phyloP scores from a whole-genome alignment of 805 yeast genomes.

The Priceomyces haplophilus region DNA sequence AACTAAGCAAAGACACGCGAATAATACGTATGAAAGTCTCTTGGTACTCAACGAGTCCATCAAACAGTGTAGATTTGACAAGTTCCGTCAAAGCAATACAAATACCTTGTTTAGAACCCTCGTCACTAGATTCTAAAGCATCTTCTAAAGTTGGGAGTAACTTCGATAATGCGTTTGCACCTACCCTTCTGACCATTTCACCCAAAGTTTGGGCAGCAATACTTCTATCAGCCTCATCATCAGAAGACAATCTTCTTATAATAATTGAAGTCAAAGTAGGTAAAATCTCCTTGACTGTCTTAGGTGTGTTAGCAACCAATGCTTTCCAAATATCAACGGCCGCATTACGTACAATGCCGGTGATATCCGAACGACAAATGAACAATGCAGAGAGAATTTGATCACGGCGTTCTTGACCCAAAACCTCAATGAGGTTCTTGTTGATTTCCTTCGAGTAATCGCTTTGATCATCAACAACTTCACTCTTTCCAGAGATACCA shows the following conservation, averaged over 20 bases:
- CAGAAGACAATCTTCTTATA: constrained; percentile 78
- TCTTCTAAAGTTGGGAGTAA: constrained; percentile 80
- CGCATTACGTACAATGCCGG: constrained; percentile 82
- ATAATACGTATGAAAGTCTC: constrained; percentile 68
- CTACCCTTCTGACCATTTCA: constrained; percentile 91
- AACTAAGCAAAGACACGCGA: constrained; percentile 74
- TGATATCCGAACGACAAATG: constrained; percentile 89
- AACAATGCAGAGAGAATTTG: constrained; percentile 81
- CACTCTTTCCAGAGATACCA: constrained; percentile 79
- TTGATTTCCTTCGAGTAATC: constrained; percentile 51
- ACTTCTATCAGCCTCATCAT: constrained; percentile 71
- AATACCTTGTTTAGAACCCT: constrained; percentile 93
- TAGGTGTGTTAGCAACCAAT: constrained; percentile 91
- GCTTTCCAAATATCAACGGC: constrained; percentile 97
- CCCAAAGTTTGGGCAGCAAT: constrained; percentile 94
- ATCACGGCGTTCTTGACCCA: constrained; percentile 88
- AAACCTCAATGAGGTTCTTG: constrained; percentile 64
- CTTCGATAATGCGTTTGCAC: constrained; percentile 79
- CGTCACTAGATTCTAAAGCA: constrained; percentile 55
- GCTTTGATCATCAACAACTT: constrained; percentile 53
- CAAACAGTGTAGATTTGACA: constrained; percentile 66
- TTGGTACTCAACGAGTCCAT: constrained; percentile 62
- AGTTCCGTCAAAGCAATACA: constrained; percentile 90
- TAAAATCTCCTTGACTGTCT: constrained; percentile 86
- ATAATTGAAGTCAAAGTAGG: constrained; percentile 79